Evolutionary conservation across 768 basidiomycete species (phyloP).

Genomic region (Lentinus brumalis): DNA sequence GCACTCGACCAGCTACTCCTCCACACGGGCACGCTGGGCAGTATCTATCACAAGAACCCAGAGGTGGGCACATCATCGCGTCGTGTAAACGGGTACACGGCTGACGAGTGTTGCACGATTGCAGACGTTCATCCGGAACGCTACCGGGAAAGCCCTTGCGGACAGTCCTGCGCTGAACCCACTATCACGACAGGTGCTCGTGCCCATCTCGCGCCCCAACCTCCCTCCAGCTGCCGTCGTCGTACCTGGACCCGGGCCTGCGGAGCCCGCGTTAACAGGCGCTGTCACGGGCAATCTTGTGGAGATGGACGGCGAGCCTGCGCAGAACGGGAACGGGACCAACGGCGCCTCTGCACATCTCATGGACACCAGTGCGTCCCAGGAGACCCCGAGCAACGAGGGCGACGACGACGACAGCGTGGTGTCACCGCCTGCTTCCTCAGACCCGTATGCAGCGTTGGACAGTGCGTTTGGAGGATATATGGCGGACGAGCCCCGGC

Average conservation of each 20-base stretch:
- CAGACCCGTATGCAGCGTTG: slow-evolving; percentile 84
- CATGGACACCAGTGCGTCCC: slow-evolving; percentile 18
- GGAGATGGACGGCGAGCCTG: slow-evolving; percentile 17
- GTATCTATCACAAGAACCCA: slow-evolving; percentile 98
- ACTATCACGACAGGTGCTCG: slow-evolving; percentile 71
- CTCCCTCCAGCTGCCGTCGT: slow-evolving; percentile 44
- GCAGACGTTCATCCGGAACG: slow-evolving; percentile 92
- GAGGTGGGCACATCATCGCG: slow-evolving; percentile 50
- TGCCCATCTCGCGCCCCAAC: slow-evolving; percentile 57
- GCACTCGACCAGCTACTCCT: slow-evolving; percentile 92
- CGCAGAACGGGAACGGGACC: not conserved
- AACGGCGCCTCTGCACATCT: slow-evolving; percentile 16
- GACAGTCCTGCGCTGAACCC: slow-evolving; percentile 91
- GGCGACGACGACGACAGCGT: slow-evolving; percentile 46
- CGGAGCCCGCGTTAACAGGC: slow-evolving; percentile 42
- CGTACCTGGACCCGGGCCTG: slow-evolving; percentile 66
- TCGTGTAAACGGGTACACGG: not conserved
- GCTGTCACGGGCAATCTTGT: slow-evolving; percentile 29
- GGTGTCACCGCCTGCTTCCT: slow-evolving; percentile 25
- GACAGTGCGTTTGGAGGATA: slow-evolving; percentile 77
- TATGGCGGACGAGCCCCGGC: slow-evolving; percentile 72
- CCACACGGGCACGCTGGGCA: slow-evolving; percentile 91
- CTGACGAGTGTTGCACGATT: slow-evolving; percentile 2
- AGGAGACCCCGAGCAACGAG: slow-evolving; percentile 18
- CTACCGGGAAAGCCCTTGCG: slow-evolving; percentile 75